A percentile compares a stretch with the other conserved stretches of the same genome.
These are phyloP conservation scores for Periconia sp. DNA, from an alignment of 2,329 filamentous ascomycete genomes.

Conservation along the genomic window DNA sequence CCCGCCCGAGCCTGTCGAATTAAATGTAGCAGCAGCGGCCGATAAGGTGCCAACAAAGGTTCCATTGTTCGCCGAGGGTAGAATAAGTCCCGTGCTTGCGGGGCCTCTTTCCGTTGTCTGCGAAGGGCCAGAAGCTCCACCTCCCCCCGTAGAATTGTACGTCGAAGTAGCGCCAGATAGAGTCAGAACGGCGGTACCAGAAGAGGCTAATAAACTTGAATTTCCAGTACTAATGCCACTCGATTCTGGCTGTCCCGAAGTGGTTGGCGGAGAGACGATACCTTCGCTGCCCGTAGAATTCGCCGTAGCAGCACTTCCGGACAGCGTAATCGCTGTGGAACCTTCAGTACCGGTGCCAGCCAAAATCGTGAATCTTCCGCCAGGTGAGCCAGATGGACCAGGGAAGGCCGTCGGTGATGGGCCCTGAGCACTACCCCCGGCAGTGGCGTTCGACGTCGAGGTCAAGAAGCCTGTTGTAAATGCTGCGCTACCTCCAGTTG, in stretches of 20 bases:
- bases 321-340: constrained; percentile 16
- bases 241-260: background rate
- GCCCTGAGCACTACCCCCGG: constrained; percentile 16
- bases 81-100: constrained; percentile 2
- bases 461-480: constrained; percentile 29
- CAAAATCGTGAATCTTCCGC: constrained; percentile 11
- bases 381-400: constrained; percentile 4
- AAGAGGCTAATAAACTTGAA: constrained; percentile 6
- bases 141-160: background rate
- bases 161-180: constrained; percentile 4
- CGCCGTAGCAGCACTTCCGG: constrained; percentile 15
- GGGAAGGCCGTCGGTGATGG: constrained; percentile 4
- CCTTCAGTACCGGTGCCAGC: constrained; percentile 5
- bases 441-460: constrained; percentile 22
- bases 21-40: constrained; percentile 9
- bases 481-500: constrained; percentile 24
- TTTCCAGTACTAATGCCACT: constrained; percentile 2
- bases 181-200: constrained; percentile 6
- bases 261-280: constrained; percentile 12
- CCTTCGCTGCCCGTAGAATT: constrained; percentile 21
- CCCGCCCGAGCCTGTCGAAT: constrained; percentile 5
- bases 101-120: background rate
- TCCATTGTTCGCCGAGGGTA: constrained; percentile 2
- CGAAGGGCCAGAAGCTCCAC: background rate
- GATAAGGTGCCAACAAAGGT: constrained; percentile 7